Evolutionary conservation across 345 rosid species (phyloP), one percentile per base, ranked within the genome.

Genomic region (Rhodamnia argentea): DNA sequence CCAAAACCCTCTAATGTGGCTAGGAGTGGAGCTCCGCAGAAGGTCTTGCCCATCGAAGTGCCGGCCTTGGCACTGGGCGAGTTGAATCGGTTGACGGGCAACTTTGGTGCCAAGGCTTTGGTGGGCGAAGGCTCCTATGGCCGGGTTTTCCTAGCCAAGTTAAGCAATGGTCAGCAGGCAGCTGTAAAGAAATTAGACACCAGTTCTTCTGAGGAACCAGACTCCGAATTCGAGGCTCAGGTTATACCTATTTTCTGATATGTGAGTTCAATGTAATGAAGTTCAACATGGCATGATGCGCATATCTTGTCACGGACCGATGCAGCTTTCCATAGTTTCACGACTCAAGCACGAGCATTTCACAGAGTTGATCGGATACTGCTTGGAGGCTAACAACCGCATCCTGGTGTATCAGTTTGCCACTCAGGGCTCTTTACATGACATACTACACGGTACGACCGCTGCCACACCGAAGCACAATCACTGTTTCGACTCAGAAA

Each of bases 121-220:
- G 93, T 96, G 2, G 99, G 98, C 82, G 99, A 98, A 90, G 99
- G 99, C 83, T 96, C 99, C n/a, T 98, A 95, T 51, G 99, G 99
- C 84, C 94, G 99, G 50, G 99, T 96, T 86, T 98, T 94, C 87
- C 86, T 60, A 57, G 99, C 95, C 83, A 93, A 91, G 87, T 86
- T 94, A 87, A 88, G 75, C 83, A 86, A 90, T 24, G 95, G 93
- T 13, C 88, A 82, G 83, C 84, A 85, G 59, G 99, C 90, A 58
- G 99, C 99, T 52, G 95, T 98, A 22, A 98, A 98, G 91, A 96
- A 96, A 89, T 94, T 98, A 52, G 99, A 98, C 54, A 92, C 95
- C 82, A 89, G 93, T 86, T 89, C 96, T 82, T 90, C 98, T 7
- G 94, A 91, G 56, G 99, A 96, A 76, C 95, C 98, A 15, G 99